A percentile compares a stretch with the other conserved stretches of the same genome.
These are phyloP conservation scores for Mycena leptocephala DNA, from an alignment of 768 basidiomycete genomes.

Conservation along the genomic window DNA sequence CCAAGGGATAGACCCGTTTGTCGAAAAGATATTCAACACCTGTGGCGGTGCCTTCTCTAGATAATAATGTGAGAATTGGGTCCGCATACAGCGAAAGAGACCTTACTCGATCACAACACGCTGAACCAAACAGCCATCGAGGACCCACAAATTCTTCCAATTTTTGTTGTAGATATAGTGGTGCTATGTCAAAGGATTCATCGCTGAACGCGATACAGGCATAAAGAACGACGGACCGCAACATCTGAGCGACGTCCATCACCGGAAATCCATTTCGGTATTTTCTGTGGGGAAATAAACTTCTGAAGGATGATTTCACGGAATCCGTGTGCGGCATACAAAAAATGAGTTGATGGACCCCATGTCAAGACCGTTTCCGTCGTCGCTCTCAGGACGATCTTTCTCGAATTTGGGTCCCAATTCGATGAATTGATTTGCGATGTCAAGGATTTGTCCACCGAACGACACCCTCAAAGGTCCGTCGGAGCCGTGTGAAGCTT, in stretches of 20 bases:
- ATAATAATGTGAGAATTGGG: too few relatives aligned
- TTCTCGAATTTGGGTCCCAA: slow-evolving; percentile 30
- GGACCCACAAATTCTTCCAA: too few relatives aligned
- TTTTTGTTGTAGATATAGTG: slow-evolving; percentile 66
- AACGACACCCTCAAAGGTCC: too few relatives aligned
- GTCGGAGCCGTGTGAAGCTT: neutral
- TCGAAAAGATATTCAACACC: too few relatives aligned
- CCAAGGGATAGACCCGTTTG: slow-evolving; percentile 24
- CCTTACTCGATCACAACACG: slow-evolving; percentile 69
- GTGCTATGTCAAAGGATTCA: slow-evolving; percentile 39
- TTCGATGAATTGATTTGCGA: too few relatives aligned
- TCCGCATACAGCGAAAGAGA: too few relatives aligned
- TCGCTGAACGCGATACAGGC: neutral
- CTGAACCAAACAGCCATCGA: too few relatives aligned
- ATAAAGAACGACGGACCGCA: neutral
- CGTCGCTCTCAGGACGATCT: slow-evolving; percentile 14
- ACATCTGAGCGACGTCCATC: neutral
- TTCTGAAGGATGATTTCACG: too few relatives aligned
- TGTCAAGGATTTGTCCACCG: too few relatives aligned
- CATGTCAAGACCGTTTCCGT: slow-evolving; percentile 18
- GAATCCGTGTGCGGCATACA: neutral
- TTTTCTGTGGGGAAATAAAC: neutral
- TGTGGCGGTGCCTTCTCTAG: too few relatives aligned
- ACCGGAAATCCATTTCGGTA: slow-evolving; percentile 18
- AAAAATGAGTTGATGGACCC: slow-evolving; percentile 28